phyloP scores from a whole-genome alignment of 2,329 filamentous ascomycete genomes.

The Pestalotiopsis sp. region DNA sequence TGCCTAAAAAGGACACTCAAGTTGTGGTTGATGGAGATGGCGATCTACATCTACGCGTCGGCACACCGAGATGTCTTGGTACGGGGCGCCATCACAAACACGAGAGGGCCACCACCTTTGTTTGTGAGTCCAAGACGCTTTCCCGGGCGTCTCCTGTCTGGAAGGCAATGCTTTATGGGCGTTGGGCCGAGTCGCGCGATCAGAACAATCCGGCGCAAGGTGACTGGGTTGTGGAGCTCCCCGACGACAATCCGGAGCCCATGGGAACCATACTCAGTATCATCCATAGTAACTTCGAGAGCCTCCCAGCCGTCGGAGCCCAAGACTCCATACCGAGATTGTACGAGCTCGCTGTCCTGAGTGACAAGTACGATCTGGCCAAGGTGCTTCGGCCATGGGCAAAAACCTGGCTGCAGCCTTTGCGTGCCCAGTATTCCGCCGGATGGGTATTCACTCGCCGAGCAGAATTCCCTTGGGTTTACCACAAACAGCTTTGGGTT shows the following conservation, averaged over 20 bases:
- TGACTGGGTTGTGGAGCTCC: constrained; percentile 26
- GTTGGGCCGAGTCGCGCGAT: constrained; percentile 22
- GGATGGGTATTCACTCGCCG: background rate
- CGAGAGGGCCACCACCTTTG: constrained; percentile 14
- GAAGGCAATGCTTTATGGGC: constrained; percentile 25
- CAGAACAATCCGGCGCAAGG: background rate
- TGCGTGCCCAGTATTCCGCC: background rate
- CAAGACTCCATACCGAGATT: constrained; percentile 9
- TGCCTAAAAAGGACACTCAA: background rate
- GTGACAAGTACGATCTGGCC: constrained; percentile 32
- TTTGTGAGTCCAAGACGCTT: constrained; percentile 24
- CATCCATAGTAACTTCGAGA: constrained; percentile 27
- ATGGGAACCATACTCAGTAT: constrained; percentile 31
- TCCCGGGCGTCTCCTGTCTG: constrained; percentile 23
- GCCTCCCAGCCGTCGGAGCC: background rate
- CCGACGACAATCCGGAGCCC: constrained; percentile 30
- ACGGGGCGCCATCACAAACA: background rate
- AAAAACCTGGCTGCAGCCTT: background rate
- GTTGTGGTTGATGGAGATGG: constrained; percentile 21
- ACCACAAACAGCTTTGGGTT: background rate
- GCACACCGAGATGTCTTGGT: background rate
- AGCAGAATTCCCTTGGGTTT: background rate
- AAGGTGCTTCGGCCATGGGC: constrained; percentile 25
- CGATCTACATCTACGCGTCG: constrained; percentile 20
- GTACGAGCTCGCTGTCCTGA: constrained; percentile 27